Base-by-base conservation (phyloP, 1,284 basidiomycete species). In the Grifola frondosa region DNA sequence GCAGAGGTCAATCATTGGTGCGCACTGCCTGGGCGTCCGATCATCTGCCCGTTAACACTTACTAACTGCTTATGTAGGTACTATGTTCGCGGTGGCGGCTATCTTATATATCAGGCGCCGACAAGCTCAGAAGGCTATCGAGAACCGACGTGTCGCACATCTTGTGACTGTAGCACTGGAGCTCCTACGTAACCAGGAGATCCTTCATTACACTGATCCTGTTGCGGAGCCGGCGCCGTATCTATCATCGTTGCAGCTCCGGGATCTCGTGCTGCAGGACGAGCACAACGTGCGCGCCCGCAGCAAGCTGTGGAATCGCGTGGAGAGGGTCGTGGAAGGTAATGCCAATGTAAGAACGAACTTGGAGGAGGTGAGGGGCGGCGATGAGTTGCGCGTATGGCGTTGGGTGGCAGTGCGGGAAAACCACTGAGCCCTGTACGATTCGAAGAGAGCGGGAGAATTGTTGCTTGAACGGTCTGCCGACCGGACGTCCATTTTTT, bases 291-390 rank as follows among this genome's bases (percentile, higher is more conserved):
- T 88, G 12, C 62, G 75, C 6, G 69, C 70, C 22, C 78, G 94
- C 35, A 77, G 80, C 45, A 73, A 80, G 25, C 59, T 98, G 24
- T 99, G 97, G 97, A 74, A 80, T 35, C 78, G 79, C 46, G 97
- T 99, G 30, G 88, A 91, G 61, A 80, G 77, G 36, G 71, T 94
- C 33, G 91, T 99, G 2, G 96, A 99, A 68, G 82, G 81, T 42
- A 99, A 99, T 67, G 82, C 92, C 15, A 99, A 99, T 66, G 91
- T 99, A 15, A 80, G 91, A 43, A 84, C 85, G 20, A 88, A 91
- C 61, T 75, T 96, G 49, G 88, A 91, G 62, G 94, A 98, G 67
- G 79, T 91, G 34, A 75, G 77, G 49, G 94, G 92, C 37, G 96
- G 88, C n/a, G 88, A 91, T 60, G 88, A 91, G 67, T 75, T 82